A percentile compares a stretch with the other conserved stretches of the same genome.
phyloP scores from a whole-genome alignment of 768 basidiomycete species.

The Botryobasidium botryosum region DNA sequence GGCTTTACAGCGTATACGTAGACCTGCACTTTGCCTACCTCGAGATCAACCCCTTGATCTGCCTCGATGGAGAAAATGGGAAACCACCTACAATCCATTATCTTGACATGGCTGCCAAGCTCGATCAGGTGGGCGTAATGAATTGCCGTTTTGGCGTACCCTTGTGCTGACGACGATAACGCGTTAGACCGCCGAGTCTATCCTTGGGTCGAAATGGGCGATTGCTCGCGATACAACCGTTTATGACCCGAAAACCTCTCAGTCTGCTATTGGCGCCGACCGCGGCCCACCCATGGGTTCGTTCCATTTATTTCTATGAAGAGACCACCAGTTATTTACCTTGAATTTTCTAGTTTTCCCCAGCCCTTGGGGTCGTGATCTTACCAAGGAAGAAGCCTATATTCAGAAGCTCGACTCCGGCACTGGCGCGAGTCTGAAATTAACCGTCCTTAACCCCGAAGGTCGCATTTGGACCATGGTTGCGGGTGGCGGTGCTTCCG shows the following conservation, averaged over 20 bases:
- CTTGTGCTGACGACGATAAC: too few species aligned
- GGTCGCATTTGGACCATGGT: conserved; percentile 99
- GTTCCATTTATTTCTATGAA: conserved; percentile 4
- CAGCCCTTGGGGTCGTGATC: conserved; percentile 89
- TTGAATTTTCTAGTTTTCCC: conserved; percentile 37
- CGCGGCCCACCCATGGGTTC: conserved; percentile 89
- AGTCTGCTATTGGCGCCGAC: conserved; percentile 54
- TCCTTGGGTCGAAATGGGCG: conserved; percentile 98
- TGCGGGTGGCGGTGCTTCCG: conserved; percentile 80
- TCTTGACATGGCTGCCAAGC: conserved; percentile 99
- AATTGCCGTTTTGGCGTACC: too few species aligned
- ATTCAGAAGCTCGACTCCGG: conserved; percentile 96
- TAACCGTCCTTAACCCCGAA: conserved; percentile 88
- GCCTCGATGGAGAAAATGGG: conserved; percentile 62
- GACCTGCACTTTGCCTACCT: conserved; percentile 99
- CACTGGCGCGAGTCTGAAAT: conserved; percentile 94
- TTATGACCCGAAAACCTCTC: conserved; percentile 36
- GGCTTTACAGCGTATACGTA: conserved; percentile 93
- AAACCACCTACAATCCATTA: conserved; percentile 73
- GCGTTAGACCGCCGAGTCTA: conserved; percentile 81
- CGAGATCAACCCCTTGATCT: conserved; percentile 97
- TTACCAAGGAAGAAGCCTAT: conserved; percentile 98
- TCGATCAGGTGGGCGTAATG: conserved; percentile 48
- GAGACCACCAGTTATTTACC: background rate
- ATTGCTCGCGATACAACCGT: conserved; percentile 81